These are phyloP conservation scores for Mycena floridula DNA, from an alignment of 768 basidiomycete genomes.

Conservation along the genomic window DNA sequence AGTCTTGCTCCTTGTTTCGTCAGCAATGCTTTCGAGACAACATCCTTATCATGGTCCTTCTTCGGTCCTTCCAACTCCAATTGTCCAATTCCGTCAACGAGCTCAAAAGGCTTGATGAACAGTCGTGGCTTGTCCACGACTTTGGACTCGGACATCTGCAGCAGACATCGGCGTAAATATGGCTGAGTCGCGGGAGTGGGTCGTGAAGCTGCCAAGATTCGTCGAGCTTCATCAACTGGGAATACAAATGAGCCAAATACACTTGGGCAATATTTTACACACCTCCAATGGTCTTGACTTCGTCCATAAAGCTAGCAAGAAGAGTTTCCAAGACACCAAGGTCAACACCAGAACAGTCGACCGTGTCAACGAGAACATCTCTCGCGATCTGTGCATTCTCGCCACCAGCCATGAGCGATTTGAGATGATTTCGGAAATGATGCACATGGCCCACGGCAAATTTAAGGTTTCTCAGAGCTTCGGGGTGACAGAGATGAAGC, in stretches of 20 bases:
- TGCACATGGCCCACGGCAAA: slow-evolving; percentile 50
- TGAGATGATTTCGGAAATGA: slow-evolving; percentile 48
- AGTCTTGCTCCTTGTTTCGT: slow-evolving; percentile 29
- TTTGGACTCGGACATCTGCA: slow-evolving; percentile 38
- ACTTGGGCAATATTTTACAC: slow-evolving; percentile 9
- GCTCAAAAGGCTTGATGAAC: slow-evolving; percentile 67
- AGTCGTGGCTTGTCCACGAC: slow-evolving; percentile 60
- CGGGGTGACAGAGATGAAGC: slow-evolving; percentile 59
- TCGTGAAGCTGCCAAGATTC: slow-evolving; percentile 53
- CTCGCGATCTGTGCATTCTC: slow-evolving; percentile 63
- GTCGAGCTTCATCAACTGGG: slow-evolving; percentile 47
- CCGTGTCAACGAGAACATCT: slow-evolving; percentile 52
- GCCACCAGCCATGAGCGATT: slow-evolving; percentile 45
- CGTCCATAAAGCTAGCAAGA: slow-evolving; percentile 32
- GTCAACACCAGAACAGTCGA: slow-evolving; percentile 62
- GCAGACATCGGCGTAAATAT: slow-evolving; percentile 36
- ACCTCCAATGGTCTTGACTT: slow-evolving; percentile 28
- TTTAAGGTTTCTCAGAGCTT: slow-evolving; percentile 44
- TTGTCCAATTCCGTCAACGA: slow-evolving; percentile 56
- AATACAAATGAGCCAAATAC: slow-evolving; percentile 1
- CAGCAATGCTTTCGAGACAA: slow-evolving; percentile 57
- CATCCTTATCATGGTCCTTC: slow-evolving; percentile 43
- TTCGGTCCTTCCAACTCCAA: slow-evolving; percentile 28
- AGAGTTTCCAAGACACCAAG: slow-evolving; percentile 43
- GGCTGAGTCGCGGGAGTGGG: slow-evolving; percentile 42